phyloP scores from a whole-genome alignment of 805 yeast genomes.

The Pichia cabralensis region DNA sequence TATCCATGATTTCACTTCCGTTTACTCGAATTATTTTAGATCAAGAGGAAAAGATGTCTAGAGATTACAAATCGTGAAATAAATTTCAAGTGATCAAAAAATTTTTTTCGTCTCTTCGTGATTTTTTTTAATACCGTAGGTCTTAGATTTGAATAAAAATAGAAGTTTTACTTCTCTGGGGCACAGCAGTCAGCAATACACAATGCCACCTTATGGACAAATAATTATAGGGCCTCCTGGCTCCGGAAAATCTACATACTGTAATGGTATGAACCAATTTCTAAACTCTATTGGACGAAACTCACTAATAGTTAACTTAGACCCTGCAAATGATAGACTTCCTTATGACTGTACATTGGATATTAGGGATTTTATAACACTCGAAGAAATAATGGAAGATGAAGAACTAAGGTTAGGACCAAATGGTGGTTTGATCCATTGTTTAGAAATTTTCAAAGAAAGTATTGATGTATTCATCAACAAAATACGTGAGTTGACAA shows the following conservation, averaged over 20 bases:
- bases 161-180: too few relatives aligned
- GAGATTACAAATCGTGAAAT: too few relatives aligned
- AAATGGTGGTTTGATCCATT: slow-evolving; percentile 84
- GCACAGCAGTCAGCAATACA: too few relatives aligned
- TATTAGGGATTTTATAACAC: slow-evolving; percentile 44
- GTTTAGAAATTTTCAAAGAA: slow-evolving; percentile 57
- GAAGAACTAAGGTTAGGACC: slow-evolving; percentile 42
- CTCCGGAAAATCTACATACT: slow-evolving; percentile 91
- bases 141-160: neutral
- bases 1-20: slow-evolving; percentile 12
- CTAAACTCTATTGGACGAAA: slow-evolving; percentile 90
- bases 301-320: slow-evolving; percentile 75
- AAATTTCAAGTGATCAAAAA: too few relatives aligned
- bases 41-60: too few relatives aligned
- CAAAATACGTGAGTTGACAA: slow-evolving; percentile 46
- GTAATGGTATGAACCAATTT: slow-evolving; percentile 87
- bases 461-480: slow-evolving; percentile 49
- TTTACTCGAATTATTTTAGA: too few relatives aligned
- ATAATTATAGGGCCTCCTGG: slow-evolving; percentile 98
- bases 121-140: too few relatives aligned
- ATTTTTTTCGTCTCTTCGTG: too few relatives aligned
- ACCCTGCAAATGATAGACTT: slow-evolving; percentile 61
- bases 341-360: slow-evolving; percentile 48
- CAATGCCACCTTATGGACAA: slow-evolving; percentile 67
- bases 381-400: slow-evolving; percentile 52